These are phyloP conservation scores for Chamaecrista fasciculata DNA, from an alignment of 306 rosid species.

Conservation along the genomic window DNA sequence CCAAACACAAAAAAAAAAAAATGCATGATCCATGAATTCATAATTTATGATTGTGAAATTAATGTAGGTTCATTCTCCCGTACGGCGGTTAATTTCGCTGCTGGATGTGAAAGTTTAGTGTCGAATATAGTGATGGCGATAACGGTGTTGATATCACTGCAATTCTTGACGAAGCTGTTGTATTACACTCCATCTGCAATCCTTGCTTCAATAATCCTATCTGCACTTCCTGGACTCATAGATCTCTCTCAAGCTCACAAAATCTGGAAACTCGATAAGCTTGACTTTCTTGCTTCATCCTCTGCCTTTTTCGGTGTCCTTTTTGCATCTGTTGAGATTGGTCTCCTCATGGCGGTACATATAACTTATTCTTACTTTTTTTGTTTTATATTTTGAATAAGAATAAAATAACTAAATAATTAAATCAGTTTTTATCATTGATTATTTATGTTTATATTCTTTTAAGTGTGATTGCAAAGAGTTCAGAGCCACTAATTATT, in stretches of 20 bases:
- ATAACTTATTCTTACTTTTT: no score
- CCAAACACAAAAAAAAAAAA: no score
- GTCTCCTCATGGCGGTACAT: slow-evolving; percentile 67
- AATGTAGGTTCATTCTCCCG: slow-evolving; percentile 76
- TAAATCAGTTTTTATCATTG: no score
- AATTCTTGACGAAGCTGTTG: slow-evolving; percentile 60
- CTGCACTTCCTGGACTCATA: slow-evolving; percentile 83
- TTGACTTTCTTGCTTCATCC: slow-evolving; percentile 67
- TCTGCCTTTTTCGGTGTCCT: slow-evolving; percentile 78
- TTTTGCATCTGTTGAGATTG: slow-evolving; percentile 71
- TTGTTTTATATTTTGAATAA: no score
- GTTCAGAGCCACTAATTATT: no score
- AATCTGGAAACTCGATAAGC: slow-evolving; percentile 80
- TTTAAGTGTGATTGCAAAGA: no score
- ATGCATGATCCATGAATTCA: no score
- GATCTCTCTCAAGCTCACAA: slow-evolving; percentile 49
- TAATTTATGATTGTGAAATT: no score
- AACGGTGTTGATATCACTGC: slow-evolving; percentile 60
- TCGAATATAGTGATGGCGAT: slow-evolving; percentile 80
- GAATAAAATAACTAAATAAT: no score
- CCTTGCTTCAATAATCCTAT: slow-evolving; percentile 69
- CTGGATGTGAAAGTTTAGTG: slow-evolving; percentile 65
- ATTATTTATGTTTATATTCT: no score
- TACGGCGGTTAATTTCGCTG: slow-evolving; percentile 70
- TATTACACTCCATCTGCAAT: slow-evolving; percentile 79